Conservation (phyloP, 106 monocot species). For the Cymbidium sinense region DNA sequence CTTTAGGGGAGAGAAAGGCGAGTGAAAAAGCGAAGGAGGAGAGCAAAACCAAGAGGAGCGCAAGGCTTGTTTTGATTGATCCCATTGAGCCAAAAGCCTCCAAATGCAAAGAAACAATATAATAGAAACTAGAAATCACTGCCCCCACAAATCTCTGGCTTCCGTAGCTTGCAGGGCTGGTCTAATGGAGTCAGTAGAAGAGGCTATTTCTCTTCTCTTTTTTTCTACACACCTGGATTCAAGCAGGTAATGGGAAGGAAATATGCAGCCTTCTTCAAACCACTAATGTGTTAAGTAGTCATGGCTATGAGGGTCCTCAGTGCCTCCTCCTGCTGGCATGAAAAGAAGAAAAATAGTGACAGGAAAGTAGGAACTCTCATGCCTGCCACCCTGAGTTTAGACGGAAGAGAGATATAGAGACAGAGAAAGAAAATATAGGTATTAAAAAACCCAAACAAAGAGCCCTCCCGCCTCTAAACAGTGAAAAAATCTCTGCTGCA, state of each 20-base stretch:
- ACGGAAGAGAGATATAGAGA: conserved; percentile 4
- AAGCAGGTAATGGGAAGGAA: conserved; percentile 7
- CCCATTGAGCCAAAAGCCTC: conserved; percentile 19
- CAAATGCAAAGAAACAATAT: not conserved
- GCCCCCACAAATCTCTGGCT: not conserved
- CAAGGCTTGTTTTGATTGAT: not conserved
- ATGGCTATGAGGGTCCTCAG: conserved; percentile 5
- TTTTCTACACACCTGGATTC: not conserved
- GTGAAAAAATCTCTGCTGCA: not conserved
- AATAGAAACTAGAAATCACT: not conserved
- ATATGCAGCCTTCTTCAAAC: conserved; percentile 12
- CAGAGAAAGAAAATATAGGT: not conserved
- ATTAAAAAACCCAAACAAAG: not conserved
- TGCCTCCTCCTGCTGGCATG: conserved; percentile 15
- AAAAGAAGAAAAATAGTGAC: conserved; percentile 14
- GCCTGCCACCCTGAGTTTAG: conserved; percentile 26
- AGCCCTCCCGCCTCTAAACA: too few species aligned
- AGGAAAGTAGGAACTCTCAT: conserved; percentile 24
- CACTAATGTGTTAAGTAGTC: conserved; percentile 19
- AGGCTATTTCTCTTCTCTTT: not conserved
- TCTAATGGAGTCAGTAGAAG: not conserved
- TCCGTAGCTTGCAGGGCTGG: not conserved
- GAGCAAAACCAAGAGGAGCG: conserved; percentile 34
- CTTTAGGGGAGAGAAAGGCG: conserved; percentile 65
- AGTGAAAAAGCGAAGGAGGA: conserved; percentile 25